Evolutionary conservation across 805 yeast genomes (phyloP).

Genomic region (Cyberlindnera subsufficiens): DNA sequence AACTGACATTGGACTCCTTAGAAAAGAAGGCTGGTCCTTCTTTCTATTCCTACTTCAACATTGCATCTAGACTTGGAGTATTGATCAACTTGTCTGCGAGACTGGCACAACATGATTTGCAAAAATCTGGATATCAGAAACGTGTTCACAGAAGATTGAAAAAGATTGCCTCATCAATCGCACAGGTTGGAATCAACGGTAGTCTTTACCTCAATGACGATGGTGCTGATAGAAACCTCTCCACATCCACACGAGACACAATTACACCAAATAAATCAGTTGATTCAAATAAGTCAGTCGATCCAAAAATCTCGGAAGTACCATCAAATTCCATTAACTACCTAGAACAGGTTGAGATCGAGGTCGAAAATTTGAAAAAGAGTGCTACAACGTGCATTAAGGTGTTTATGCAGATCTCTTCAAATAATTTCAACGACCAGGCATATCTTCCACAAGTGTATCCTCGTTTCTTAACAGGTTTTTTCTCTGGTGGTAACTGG

Average conservation of each 20-base stretch:
- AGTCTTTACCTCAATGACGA: conserved; percentile 42
- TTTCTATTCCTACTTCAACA: conserved; percentile 48
- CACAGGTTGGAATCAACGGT: conserved; percentile 63
- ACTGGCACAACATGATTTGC: conserved; percentile 45
- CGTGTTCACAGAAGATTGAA: conserved; percentile 45
- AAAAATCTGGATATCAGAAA: conserved; percentile 38
- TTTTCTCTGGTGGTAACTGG: conserved; percentile 78
- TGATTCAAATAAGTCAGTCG: conserved; percentile 6
- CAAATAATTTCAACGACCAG: conserved; percentile 24
- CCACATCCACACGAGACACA: conserved; percentile 21
- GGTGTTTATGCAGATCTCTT: conserved; percentile 24
- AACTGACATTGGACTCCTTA: conserved; percentile 44
- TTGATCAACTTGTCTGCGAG: conserved; percentile 51
- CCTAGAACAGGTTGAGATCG: conserved; percentile 33
- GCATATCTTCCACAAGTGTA: conserved; percentile 51
- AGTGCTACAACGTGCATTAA: conserved; percentile 25
- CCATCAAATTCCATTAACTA: conserved; percentile 19
- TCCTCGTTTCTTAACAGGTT: conserved; percentile 61
- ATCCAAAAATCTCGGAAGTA: conserved; percentile 1
- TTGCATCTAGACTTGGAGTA: conserved; percentile 46
- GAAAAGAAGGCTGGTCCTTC: conserved; percentile 42
- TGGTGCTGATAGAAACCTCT: conserved; percentile 2
- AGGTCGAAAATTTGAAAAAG: conserved; percentile 31
- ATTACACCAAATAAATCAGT: conserved; percentile 8
- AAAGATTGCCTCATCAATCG: conserved; percentile 46